These are phyloP conservation scores for Gossypium anomalum DNA, from an alignment of 345 rosid genomes.

Conservation along the genomic window DNA sequence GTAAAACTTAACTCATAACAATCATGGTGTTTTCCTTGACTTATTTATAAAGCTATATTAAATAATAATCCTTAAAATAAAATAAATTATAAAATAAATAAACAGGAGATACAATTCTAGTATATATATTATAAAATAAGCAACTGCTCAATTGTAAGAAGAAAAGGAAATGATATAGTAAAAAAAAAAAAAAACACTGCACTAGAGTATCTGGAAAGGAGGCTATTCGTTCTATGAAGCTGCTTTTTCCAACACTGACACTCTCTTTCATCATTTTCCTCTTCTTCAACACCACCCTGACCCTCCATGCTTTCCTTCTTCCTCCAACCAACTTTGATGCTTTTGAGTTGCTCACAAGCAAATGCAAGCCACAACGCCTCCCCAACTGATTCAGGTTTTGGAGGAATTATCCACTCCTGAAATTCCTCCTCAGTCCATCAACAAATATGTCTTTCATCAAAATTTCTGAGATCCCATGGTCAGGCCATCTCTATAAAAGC, in stretches of 20 bases:
- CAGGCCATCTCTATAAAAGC: conserved; percentile 30
- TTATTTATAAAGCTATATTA: too few relatives aligned
- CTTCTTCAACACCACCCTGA: not conserved
- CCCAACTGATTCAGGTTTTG: conserved; percentile 24
- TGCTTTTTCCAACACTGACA: conserved; percentile 39
- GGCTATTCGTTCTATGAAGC: conserved; percentile 24
- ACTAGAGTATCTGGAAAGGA: conserved; percentile 13
- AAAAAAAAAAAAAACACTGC: not conserved
- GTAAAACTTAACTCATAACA: too few relatives aligned
- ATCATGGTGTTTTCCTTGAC: too few relatives aligned
- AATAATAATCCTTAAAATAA: too few relatives aligned
- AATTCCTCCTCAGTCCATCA: conserved; percentile 28
- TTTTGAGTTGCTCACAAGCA: conserved; percentile 28
- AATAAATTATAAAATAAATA: too few relatives aligned
- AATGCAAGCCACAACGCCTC: conserved; percentile 36
- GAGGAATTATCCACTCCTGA: conserved; percentile 29
- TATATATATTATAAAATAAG: too few relatives aligned
- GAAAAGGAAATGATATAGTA: not conserved
- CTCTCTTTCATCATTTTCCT: not conserved
- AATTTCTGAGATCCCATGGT: conserved; percentile 22
- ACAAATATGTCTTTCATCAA: conserved; percentile 29
- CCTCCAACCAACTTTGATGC: conserved; percentile 14
- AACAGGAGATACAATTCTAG: too few relatives aligned
- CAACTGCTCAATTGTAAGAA: not conserved
- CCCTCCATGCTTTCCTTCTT: conserved; percentile 16